Evolutionary conservation across 2,329 filamentous ascomycete species (phyloP).

Genomic region (Camillea tinctor): DNA sequence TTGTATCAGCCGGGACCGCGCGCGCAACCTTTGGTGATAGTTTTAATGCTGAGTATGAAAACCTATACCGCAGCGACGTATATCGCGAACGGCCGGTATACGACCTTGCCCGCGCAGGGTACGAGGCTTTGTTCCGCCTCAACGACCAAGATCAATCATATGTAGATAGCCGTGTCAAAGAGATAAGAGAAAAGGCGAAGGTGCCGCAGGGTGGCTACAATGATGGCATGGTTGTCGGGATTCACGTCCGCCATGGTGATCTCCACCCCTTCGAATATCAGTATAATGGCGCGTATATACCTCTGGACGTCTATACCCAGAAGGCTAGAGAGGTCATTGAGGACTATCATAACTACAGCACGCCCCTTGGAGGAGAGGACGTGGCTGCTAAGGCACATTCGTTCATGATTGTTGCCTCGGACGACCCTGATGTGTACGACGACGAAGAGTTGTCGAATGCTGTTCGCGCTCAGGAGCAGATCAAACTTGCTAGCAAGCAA

Average conservation of each 20-base stretch:
- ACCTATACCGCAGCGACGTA: conserved; percentile 47
- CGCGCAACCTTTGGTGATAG: conserved; percentile 60
- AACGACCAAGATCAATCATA: conserved; percentile 64
- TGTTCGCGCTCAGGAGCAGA: conserved; percentile 69
- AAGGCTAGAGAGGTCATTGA: conserved; percentile 57
- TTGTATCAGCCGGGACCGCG: conserved; percentile 69
- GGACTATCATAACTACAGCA: conserved; percentile 43
- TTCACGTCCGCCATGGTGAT: conserved; percentile 81
- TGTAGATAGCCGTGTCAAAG: conserved; percentile 55
- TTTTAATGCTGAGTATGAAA: conserved; percentile 54
- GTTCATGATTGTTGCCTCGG: conserved; percentile 69
- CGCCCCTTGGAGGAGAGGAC: conserved; percentile 34
- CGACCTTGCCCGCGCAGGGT: conserved; percentile 65
- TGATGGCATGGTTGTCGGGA: conserved; percentile 59
- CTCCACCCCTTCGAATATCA: conserved; percentile 74
- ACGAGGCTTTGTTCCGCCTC: conserved; percentile 72
- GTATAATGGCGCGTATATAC: conserved; percentile 76
- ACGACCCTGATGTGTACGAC: conserved; percentile 74
- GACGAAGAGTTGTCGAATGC: conserved; percentile 59
- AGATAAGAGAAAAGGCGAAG: conserved; percentile 50
- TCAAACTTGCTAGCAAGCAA: conserved; percentile 69
- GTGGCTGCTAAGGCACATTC: conserved; percentile 38
- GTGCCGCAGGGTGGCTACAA: conserved; percentile 42
- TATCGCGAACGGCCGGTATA: conserved; percentile 61
- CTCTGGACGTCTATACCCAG: conserved; percentile 65